Conservation (phyloP, 2,329 filamentous ascomycete genomes). For the Penicillium sp. region DNA sequence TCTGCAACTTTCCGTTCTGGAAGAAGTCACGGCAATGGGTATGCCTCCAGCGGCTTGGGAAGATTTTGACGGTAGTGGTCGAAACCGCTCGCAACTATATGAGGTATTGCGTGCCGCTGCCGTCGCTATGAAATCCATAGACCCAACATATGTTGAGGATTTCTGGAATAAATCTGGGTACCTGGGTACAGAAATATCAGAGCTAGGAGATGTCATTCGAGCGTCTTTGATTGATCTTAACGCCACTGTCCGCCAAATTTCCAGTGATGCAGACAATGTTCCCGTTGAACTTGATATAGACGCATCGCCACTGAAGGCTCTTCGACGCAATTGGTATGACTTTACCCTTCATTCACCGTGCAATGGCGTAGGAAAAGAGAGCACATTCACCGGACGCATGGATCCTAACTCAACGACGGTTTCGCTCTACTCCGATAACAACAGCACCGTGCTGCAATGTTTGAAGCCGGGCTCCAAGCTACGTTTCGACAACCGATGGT, state of each 20-base stretch:
- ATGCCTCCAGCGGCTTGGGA: background rate
- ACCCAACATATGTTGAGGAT: background rate
- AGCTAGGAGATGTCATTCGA: background rate
- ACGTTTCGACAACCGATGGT: background rate
- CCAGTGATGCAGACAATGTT: background rate
- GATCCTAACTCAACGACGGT: background rate
- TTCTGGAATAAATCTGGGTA: background rate
- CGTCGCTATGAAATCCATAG: background rate
- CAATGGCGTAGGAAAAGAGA: background rate
- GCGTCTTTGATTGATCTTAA: background rate
- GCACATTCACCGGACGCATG: background rate
- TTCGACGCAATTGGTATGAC: background rate
- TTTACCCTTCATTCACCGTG: background rate
- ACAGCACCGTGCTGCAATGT: background rate
- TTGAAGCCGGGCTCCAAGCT: background rate
- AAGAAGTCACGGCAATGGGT: background rate
- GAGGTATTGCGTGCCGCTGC: background rate
- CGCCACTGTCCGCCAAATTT: background rate
- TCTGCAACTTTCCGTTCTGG: background rate
- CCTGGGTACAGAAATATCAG: background rate
- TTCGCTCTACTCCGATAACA: background rate
- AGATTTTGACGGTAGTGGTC: background rate
- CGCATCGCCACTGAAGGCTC: background rate
- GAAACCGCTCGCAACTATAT: background rate
- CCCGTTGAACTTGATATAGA: background rate